Evolutionary conservation across 441 rosid species (phyloP), one percentile per base, ranked within the genome.

Genomic region (Croton setiger): DNA sequence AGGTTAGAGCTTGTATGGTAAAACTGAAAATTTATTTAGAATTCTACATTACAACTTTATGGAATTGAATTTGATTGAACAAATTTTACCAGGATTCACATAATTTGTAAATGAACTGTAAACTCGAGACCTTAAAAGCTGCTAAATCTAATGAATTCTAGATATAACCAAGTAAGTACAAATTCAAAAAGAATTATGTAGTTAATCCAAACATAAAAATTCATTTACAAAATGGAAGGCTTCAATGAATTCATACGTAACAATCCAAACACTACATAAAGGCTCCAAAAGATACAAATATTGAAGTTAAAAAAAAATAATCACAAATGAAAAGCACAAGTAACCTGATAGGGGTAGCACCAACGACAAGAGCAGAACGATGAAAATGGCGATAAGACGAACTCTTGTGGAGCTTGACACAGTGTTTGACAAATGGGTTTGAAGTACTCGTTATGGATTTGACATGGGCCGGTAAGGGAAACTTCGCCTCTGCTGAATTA

Each of bases 351-450:
- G 96, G 91, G 35, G 87, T 85, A 54, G 86, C 60, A 55, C 98
- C 97, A 65, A 93, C 88, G 74, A 93, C 83, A 27, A 93, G 85
- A 82, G 78, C 89, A 60, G 92, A 86, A 70, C 80, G 77, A 80
- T 89, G 92, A 49, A 85, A 73, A 78, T 88, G 90, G 62, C 98
- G 96, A 67, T 93, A 91, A 73, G 93, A 82, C 45, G 98, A 83
- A 83, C 81, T 87, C 41, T 78, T 84, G 6, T 84, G 85, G 58
- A 93, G 97, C 87, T 88, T 93, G 53, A 88, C 81, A 74, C 98
- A 93, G 82, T 91, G 96, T 78, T 86, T 91, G 36, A 93, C 86
- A 73, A 91, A 88, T 31, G 97, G 87, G 81, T 93, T 93, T 51
- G 95, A 74, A 31, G 92, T 77, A 78, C 97, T 89, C 4, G 87